phyloP scores from a whole-genome alignment of 2,329 filamentous ascomycete species.

The Fusarium sp. region DNA sequence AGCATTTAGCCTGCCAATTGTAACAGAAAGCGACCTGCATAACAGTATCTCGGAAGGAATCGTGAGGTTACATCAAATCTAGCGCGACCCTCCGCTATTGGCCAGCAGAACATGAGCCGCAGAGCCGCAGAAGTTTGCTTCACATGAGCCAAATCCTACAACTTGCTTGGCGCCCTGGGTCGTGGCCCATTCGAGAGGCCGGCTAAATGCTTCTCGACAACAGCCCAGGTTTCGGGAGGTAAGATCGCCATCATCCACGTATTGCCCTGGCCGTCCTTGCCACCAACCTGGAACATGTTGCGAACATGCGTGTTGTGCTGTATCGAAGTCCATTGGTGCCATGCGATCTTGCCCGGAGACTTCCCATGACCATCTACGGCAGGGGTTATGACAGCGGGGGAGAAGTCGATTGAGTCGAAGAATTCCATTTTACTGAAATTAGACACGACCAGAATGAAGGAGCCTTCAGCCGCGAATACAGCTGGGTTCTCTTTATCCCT shows the following conservation, averaged over 20 bases:
- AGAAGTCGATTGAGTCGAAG: constrained; percentile 12
- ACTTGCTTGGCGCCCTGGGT: not conserved
- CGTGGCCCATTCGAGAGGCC: not conserved
- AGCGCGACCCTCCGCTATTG: not conserved
- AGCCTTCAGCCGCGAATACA: not conserved
- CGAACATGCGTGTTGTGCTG: constrained; percentile 3
- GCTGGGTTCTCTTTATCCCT: constrained; percentile 1
- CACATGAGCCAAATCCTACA: constrained; percentile 3
- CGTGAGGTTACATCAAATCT: not conserved
- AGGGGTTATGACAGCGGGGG: not conserved
- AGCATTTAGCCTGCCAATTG: constrained; percentile 8
- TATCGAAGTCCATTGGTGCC: constrained; percentile 9
- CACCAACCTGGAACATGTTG: constrained; percentile 18
- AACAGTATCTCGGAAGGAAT: not conserved
- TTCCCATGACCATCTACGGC: not conserved
- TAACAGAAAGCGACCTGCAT: not conserved
- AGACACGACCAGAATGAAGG: constrained; percentile 1
- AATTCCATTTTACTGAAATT: constrained; percentile 12
- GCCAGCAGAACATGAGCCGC: not conserved
- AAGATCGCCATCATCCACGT: constrained; percentile 16
- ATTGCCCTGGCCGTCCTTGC: constrained; percentile 2
- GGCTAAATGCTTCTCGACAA: constrained; percentile 12
- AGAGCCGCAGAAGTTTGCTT: constrained; percentile 5
- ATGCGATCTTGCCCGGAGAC: constrained; percentile 1
- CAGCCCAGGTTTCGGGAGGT: not conserved